Percentiles rank a stretch among this genome's conserved stretches.
Evolutionary conservation across 2,329 filamentous ascomycete species (phyloP).

Genomic region (Knufia fluminis): DNA sequence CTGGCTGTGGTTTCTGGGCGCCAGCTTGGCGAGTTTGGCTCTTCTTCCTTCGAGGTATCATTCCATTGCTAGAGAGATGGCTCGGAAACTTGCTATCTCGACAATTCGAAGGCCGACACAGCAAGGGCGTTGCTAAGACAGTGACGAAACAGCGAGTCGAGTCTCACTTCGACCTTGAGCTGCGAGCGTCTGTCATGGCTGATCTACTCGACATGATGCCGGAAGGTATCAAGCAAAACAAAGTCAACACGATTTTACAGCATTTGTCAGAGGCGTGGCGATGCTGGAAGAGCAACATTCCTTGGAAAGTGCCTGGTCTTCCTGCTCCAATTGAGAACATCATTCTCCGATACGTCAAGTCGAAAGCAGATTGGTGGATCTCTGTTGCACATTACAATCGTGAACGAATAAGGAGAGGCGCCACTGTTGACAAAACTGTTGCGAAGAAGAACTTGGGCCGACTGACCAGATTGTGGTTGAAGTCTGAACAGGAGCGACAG

Average conservation of each 20-base stretch:
- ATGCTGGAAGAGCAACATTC: conserved; percentile 99
- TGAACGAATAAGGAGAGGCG: conserved; percentile 89
- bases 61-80: conserved; percentile 92
- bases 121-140: conserved; percentile 97
- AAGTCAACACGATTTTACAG: conserved; percentile 94
- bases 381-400: conserved; percentile 98
- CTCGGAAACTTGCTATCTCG: conserved; percentile 91
- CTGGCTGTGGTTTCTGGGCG: conserved; percentile 97
- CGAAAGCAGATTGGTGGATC: conserved; percentile 99
- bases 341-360: conserved; percentile 96
- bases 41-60: conserved; percentile 98
- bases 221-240: conserved; percentile 98
- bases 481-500: conserved; percentile 94
- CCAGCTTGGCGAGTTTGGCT: conserved; percentile 98
- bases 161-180: conserved; percentile 94
- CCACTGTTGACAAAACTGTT: conserved; percentile 97
- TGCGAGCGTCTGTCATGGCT: conserved; percentile 96
- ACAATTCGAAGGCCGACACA: conserved; percentile 96
- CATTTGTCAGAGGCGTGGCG: conserved; percentile 97
- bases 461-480: conserved; percentile 89
- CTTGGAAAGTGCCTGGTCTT: conserved; percentile 95
- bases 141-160: conserved; percentile 98
- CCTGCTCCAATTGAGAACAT: conserved; percentile 98
- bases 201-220: conserved; percentile 99
- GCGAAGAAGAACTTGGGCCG: conserved; percentile 98